These are phyloP conservation scores for Suillus subalutaceus DNA, from an alignment of 768 basidiomycete genomes.

Conservation along the genomic window DNA sequence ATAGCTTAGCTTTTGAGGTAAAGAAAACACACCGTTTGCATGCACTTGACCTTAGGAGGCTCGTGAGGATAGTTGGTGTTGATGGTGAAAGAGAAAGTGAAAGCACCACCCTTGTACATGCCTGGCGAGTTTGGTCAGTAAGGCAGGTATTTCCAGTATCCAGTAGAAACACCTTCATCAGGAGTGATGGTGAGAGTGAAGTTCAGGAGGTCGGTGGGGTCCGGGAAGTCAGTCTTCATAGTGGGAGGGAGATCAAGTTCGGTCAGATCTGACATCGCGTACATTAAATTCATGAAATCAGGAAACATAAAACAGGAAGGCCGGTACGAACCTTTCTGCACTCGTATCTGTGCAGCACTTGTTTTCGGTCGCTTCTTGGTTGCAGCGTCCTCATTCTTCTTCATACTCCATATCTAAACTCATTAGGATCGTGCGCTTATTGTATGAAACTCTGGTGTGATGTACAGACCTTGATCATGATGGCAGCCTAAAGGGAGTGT, in stretches of 20 bases:
- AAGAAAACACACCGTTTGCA: conserved; percentile 70
- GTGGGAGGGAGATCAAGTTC: conserved; percentile 95
- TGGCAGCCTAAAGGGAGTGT: conserved; percentile 15
- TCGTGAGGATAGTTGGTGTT: conserved; percentile 99
- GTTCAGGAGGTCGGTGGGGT: conserved; percentile 94
- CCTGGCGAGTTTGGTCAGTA: conserved; percentile 48
- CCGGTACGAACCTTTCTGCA: conserved; percentile 86
- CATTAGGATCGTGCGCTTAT: conserved; percentile 12
- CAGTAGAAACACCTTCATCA: conserved; percentile 77
- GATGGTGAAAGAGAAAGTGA: conserved; percentile 93
- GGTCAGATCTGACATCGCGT: conserved; percentile 71
- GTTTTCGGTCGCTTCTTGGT: conserved; percentile 99
- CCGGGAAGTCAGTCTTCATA: conserved; percentile 94
- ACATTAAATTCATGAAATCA: conserved; percentile 10
- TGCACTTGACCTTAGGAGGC: conserved; percentile 98
- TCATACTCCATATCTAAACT: conserved; percentile 95
- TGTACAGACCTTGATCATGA: conserved; percentile 48
- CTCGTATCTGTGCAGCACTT: conserved; percentile 95
- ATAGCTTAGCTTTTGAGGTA: conserved; percentile 2
- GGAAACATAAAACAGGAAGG: not conserved
- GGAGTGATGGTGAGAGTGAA: conserved; percentile 95
- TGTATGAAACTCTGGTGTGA: not conserved
- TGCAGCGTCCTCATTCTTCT: conserved; percentile 98
- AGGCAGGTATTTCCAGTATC: not conserved
- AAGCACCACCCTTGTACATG: conserved; percentile 97